phyloP scores from a whole-genome alignment of 2,329 filamentous ascomycete genomes.

The Colletotrichum limetticola region DNA sequence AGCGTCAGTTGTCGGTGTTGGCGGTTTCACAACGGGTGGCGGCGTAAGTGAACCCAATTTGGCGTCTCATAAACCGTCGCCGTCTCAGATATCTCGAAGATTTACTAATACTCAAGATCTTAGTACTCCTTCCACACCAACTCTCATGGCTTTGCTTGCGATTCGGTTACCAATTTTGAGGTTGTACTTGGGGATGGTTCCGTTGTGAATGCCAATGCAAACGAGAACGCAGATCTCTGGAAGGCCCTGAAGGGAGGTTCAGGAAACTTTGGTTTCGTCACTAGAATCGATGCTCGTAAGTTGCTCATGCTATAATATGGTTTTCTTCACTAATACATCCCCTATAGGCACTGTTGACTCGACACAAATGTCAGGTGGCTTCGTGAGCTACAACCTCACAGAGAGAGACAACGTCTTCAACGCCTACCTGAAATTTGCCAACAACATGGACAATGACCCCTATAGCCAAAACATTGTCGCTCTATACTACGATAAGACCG shows the following conservation, averaged over 20 bases:
- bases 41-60: conserved; percentile 11
- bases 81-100: background rate
- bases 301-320: background rate
- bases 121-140: conserved; percentile 44
- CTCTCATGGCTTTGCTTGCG: conserved; percentile 52
- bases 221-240: conserved; percentile 53
- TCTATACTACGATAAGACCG: conserved; percentile 36
- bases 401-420: conserved; percentile 40
- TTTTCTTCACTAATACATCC: background rate
- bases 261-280: conserved; percentile 56
- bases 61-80: background rate
- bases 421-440: conserved; percentile 42
- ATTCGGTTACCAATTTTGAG: conserved; percentile 52
- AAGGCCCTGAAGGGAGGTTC: conserved; percentile 59
- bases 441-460: conserved; percentile 40
- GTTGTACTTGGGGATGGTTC: conserved; percentile 54
- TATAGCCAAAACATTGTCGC: conserved; percentile 44
- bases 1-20: conserved; percentile 39
- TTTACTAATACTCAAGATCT: background rate
- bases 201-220: conserved; percentile 52
- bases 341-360: conserved; percentile 16
- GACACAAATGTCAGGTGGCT: conserved; percentile 44
- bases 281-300: conserved; percentile 39
- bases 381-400: conserved; percentile 39
- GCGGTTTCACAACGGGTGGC: conserved; percentile 39